A percentile compares a stretch with the other conserved stretches of the same genome.
These are phyloP conservation scores for Eleusine coracana DNA, from an alignment of 176 grass and related monocot genomes.

Conservation along the genomic window DNA sequence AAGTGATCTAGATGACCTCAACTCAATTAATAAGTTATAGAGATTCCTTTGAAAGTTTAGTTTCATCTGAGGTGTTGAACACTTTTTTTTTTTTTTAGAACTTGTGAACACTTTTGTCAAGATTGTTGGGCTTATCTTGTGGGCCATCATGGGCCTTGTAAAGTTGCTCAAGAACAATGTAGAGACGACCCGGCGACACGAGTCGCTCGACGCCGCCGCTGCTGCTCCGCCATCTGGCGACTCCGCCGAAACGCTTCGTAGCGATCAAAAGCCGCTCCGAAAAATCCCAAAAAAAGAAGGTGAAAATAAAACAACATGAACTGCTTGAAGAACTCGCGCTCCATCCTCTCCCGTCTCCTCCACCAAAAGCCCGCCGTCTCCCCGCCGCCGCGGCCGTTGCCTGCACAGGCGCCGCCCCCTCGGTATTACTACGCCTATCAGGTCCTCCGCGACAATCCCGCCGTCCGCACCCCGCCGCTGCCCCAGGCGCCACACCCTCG, in stretches of 20 bases:
- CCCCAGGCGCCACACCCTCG: slow-evolving; percentile 19
- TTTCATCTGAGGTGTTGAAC: neutral
- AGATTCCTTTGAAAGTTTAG: neutral
- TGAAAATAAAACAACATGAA: slow-evolving; percentile 43
- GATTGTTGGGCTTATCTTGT: neutral
- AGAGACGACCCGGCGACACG: neutral
- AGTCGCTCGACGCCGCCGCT: neutral
- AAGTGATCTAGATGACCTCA: no score
- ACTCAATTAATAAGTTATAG: no score
- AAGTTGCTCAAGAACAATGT: neutral
- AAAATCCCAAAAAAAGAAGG: slow-evolving; percentile 17
- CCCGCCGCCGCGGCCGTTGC: neutral
- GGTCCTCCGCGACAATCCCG: slow-evolving; percentile 32
- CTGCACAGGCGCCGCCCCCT: neutral
- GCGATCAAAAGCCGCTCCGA: slow-evolving; percentile 28
- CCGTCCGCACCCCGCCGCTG: neutral
- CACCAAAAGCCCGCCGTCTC: slow-evolving; percentile 10
- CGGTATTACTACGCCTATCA: slow-evolving; percentile 43
- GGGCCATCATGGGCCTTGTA: neutral
- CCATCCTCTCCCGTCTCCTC: slow-evolving; percentile 47
- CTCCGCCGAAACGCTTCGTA: neutral
- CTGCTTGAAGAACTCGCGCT: slow-evolving; percentile 48
- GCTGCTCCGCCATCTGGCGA: slow-evolving; percentile 19
- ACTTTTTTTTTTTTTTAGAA: no score
- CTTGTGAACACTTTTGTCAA: no score